These are phyloP conservation scores for Mycena sanguinolenta DNA, from an alignment of 768 basidiomycete genomes.

Conservation along the genomic window DNA sequence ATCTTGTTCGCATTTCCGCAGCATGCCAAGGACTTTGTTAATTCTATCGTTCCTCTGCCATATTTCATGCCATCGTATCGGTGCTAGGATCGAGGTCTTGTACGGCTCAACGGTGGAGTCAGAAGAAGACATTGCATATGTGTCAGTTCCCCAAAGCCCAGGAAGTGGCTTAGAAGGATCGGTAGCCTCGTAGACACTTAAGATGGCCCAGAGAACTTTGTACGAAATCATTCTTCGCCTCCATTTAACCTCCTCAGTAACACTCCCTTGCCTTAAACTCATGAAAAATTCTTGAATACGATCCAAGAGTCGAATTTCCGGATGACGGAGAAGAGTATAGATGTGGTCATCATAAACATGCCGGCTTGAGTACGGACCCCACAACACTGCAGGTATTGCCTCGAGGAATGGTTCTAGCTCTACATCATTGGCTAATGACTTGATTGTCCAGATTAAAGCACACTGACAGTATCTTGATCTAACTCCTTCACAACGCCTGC, in stretches of 20 bases:
- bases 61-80: neutral
- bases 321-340: neutral
- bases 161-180: neutral
- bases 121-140: neutral
- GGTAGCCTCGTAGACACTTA: neutral
- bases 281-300: neutral
- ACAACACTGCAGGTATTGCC: slow-evolving; percentile 5
- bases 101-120: neutral
- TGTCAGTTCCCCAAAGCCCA: neutral
- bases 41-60: neutral
- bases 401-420: slow-evolving; percentile 9
- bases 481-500: too few species aligned
- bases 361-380: neutral
- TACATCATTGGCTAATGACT: neutral
- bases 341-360: slow-evolving; percentile 8
- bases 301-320: slow-evolving; percentile 1
- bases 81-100: neutral
- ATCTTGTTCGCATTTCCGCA: neutral
- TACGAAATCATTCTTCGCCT: neutral
- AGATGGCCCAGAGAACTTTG: slow-evolving; percentile 5
- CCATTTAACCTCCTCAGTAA: neutral
- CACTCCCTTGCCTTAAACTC: neutral
- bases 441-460: neutral
- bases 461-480: too few species aligned
- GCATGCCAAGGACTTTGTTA: neutral